Evolutionary conservation across 2,329 filamentous ascomycete species (phyloP).

Genomic region (Dothiorella sarmentorum): DNA sequence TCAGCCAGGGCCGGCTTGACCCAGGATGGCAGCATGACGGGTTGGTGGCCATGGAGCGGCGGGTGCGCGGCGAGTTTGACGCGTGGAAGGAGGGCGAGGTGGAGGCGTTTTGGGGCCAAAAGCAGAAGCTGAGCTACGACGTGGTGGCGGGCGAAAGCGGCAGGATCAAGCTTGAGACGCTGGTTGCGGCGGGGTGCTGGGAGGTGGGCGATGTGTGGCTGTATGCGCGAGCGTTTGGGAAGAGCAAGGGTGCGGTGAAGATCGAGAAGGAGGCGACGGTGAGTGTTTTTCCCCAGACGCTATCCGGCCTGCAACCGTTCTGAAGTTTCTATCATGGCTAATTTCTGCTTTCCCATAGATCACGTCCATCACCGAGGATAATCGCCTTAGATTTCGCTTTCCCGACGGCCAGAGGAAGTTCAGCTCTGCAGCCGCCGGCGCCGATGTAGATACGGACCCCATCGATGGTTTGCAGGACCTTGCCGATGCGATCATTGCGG

Average conservation of each 20-base stretch:
- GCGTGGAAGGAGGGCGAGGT: slow-evolving; percentile 53
- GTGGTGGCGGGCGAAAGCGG: slow-evolving; percentile 42
- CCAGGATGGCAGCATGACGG: slow-evolving; percentile 57
- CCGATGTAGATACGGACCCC: background rate
- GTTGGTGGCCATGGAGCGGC: slow-evolving; percentile 49
- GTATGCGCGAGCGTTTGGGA: slow-evolving; percentile 7
- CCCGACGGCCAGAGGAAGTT: slow-evolving; percentile 4
- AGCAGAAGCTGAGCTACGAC: slow-evolving; percentile 35
- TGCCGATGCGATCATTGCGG: slow-evolving; percentile 16
- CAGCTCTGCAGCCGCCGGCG: background rate
- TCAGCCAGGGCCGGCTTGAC: slow-evolving; percentile 54
- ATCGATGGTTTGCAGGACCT: slow-evolving; percentile 4
- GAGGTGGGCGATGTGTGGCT: slow-evolving; percentile 20
- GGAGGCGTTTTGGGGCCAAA: slow-evolving; percentile 58
- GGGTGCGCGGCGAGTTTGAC: slow-evolving; percentile 55
- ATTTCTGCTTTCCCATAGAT: background rate
- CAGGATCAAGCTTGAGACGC: slow-evolving; percentile 31
- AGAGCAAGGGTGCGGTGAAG: background rate
- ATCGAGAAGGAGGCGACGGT: slow-evolving; percentile 21
- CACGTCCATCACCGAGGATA: slow-evolving; percentile 7
- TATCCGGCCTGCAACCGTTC: background rate
- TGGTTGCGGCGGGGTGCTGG: slow-evolving; percentile 16
- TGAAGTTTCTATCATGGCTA: no score
- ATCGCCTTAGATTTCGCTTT: background rate
- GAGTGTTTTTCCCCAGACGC: background rate